Evolutionary conservation across 495 filamentous ascomycete genomes (phyloP), one percentile per base, ranked within the genome.

Genomic region (Daldinia vernicosa): DNA sequence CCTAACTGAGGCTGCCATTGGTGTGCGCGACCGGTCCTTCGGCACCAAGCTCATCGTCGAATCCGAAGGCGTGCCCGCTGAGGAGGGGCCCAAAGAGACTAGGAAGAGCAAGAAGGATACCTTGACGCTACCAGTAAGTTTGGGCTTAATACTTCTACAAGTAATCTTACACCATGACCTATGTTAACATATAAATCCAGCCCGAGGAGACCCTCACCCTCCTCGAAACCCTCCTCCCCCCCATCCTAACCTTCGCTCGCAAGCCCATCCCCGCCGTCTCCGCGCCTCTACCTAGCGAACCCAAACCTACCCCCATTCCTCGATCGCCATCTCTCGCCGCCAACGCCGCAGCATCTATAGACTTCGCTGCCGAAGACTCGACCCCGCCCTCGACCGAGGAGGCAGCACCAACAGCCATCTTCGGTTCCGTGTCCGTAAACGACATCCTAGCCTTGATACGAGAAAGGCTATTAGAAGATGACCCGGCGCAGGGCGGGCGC

Each of bases 211-310:
- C 71, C 39, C 66, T 63, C 76, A 93, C 95, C 24, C 94, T 98
- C 80, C 97, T 98, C 81, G 89, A 97, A 11, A 91, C 93, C 1
- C 88, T 97, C 43, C 97, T 97, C 76, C 95, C 95, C 6, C 90
- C 90, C 35, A 88, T 95, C 27, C 88, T 99, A 75, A 88, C 93
- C 74, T 98, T 98, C 87, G 94, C 97, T 80, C 91, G 93, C 71
- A 86, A 89, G 27, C 59, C 66, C 60, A 74, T 70, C 58, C 33
- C 61, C 19, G 43, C 59, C 14, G 53, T 60, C 30, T 22, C 69
- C n/a, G 30, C 67, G 15, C 53, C 43, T 22, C 17, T 12, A 24
- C 14, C 65, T 30, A 32, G 7, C 55, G 55, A 45, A 6, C 32
- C 14, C 43, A 45, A 47, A 51, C 62, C 45, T 35, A 33, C 35